phyloP scores from a whole-genome alignment of 2,329 filamentous ascomycete genomes.

The Helotiales sp. region DNA sequence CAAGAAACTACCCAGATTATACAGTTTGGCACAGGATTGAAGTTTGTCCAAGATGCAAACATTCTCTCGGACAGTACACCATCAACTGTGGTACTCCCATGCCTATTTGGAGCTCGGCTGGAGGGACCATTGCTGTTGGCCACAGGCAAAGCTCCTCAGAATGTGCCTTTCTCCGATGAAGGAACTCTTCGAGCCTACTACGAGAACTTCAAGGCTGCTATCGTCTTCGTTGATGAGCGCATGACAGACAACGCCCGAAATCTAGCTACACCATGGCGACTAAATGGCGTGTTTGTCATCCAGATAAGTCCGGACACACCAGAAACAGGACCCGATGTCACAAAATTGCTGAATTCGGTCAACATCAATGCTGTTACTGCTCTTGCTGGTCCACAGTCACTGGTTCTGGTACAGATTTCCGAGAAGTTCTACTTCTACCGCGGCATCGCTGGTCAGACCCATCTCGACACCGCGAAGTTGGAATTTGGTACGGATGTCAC shows the following conservation, averaged over 20 bases:
- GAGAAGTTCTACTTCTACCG: conserved; percentile 39
- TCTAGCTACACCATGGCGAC: conserved; percentile 36
- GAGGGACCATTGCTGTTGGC: conserved; percentile 34
- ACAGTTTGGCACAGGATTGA: conserved; percentile 24
- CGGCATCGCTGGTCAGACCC: conserved; percentile 30
- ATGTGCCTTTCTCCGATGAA: conserved; percentile 32
- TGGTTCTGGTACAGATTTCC: conserved; percentile 35
- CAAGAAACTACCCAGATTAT: conserved; percentile 24
- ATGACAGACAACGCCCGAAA: conserved; percentile 44
- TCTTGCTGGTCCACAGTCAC: conserved; percentile 37
- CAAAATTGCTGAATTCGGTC: conserved; percentile 30
- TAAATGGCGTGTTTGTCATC: conserved; percentile 42
- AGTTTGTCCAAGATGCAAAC: conserved; percentile 13
- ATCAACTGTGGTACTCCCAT: conserved; percentile 35
- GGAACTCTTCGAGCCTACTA: conserved; percentile 30
- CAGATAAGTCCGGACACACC: conserved; percentile 20
- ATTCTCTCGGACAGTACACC: neutral
- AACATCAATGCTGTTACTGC: conserved; percentile 41
- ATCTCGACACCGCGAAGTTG: conserved; percentile 31
- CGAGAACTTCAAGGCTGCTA: conserved; percentile 29
- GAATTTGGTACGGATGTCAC: conserved; percentile 37
- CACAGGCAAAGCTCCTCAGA: conserved; percentile 24
- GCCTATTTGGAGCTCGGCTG: conserved; percentile 34
- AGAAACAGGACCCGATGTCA: conserved; percentile 24
- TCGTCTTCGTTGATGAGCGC: conserved; percentile 41